These are phyloP conservation scores for Pilatotrama ljubarskyi DNA, from an alignment of 768 basidiomycete genomes.

Conservation along the genomic window DNA sequence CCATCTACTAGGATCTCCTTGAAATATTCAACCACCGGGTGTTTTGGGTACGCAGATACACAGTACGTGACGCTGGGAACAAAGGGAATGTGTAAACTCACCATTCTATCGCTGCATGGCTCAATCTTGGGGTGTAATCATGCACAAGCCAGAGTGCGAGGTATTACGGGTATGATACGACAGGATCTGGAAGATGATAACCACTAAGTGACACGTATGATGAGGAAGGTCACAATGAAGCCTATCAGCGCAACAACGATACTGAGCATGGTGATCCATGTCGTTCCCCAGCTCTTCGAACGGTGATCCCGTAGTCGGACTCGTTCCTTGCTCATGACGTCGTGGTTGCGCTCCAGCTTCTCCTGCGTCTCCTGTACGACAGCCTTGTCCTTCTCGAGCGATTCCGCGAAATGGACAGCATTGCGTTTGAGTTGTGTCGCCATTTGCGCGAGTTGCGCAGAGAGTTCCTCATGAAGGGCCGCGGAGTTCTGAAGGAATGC, in stretches of 20 bases:
- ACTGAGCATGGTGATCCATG: constrained; percentile 50
- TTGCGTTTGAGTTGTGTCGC: constrained; percentile 85
- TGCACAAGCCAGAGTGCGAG: not conserved
- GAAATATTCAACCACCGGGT: too few species aligned
- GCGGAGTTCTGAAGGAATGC: constrained; percentile 55
- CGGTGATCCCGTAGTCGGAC: constrained; percentile 46
- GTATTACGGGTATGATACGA: not conserved
- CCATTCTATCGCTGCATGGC: too few species aligned
- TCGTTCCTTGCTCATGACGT: constrained; percentile 66
- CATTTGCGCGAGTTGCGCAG: constrained; percentile 79
- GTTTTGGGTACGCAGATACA: too few species aligned
- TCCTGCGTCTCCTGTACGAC: constrained; percentile 66
- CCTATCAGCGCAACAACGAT: constrained; percentile 66
- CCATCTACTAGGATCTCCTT: too few species aligned
- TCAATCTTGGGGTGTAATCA: too few species aligned
- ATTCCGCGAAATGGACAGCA: constrained; percentile 71
- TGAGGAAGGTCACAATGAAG: constrained; percentile 69
- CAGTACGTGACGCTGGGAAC: too few species aligned
- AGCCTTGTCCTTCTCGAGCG: constrained; percentile 72
- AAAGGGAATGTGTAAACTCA: too few species aligned
- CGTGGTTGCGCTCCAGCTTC: constrained; percentile 75
- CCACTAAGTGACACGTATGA: constrained; percentile 63
- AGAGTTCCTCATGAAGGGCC: constrained; percentile 71
- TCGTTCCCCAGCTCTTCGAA: constrained; percentile 51
- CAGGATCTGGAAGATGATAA: not conserved